Evolutionary conservation across 768 basidiomycete species (phyloP).

Genomic region (Coprinellus micaceus): DNA sequence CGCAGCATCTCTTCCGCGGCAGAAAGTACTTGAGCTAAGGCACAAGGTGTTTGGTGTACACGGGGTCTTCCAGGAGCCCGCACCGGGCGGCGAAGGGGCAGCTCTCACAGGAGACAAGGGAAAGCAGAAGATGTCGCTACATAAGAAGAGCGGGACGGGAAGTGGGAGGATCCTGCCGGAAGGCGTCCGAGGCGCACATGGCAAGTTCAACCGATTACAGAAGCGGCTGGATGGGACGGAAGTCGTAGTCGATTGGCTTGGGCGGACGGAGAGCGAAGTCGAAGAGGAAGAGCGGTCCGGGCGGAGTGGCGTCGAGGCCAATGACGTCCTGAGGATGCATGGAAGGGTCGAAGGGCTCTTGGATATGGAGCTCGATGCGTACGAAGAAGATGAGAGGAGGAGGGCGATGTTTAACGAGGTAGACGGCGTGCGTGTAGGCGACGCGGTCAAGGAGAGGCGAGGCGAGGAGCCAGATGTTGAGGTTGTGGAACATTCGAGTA

Average conservation of each 20-base stretch:
- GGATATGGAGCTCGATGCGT: too few species aligned
- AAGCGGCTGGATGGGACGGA: constrained; percentile 65
- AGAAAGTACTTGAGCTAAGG: constrained; percentile 61
- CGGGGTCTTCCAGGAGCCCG: background rate
- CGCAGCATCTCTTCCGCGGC: constrained; percentile 54
- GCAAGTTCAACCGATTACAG: constrained; percentile 61
- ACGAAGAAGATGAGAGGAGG: too few species aligned
- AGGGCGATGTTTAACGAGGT: too few species aligned
- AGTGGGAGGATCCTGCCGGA: constrained; percentile 46
- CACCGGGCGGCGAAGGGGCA: background rate
- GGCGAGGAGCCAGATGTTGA: constrained; percentile 21
- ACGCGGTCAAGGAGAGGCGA: too few species aligned
- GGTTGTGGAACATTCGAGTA: constrained; percentile 52
- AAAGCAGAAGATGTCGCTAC: background rate
- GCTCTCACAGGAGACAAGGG: background rate
- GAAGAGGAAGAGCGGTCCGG: constrained; percentile 57
- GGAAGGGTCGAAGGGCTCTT: background rate
- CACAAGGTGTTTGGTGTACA: constrained; percentile 60
- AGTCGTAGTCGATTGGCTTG: constrained; percentile 61
- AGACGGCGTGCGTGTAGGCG: too few species aligned
- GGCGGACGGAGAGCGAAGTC: constrained; percentile 73
- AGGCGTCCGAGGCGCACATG: constrained; percentile 55
- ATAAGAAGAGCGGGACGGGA: constrained; percentile 11
- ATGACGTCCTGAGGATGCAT: background rate
- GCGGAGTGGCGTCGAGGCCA: constrained; percentile 5